Base-by-base conservation (phyloP, 768 basidiomycete species). In the Mrakia frigida region DNA sequence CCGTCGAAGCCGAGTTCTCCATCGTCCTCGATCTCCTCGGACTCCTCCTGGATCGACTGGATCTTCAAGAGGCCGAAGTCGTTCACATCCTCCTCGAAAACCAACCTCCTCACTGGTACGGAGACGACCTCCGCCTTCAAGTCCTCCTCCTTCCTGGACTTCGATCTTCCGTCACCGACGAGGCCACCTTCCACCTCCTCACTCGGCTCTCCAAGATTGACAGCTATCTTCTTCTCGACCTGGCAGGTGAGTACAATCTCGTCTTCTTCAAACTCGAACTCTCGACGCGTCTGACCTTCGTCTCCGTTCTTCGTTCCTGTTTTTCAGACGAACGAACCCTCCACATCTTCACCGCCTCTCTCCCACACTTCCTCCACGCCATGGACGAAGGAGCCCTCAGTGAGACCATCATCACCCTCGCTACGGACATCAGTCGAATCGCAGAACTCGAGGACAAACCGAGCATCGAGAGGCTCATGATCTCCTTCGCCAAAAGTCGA, bases 361-460 rank as follows among this genome's bases (percentile, higher is more conserved):
- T 98, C n/a, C 93, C 94, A 0, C 94, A 91, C 90, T 94, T 92
- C 83, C 83, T 97, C 37, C 89, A 90, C 73, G 89, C 90, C 10
- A 92, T 94, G 89, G 83, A 87, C 41, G 84, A 86, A 28, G 91
- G 91, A 67, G 83, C 82, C 60, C 83, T 87, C 41, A 89, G 91
- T 78, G 87, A 87, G 50, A 82, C 86, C 18, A 83, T 95, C 60
- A 87, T 88, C 74, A 87, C 86, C 31, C 91, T 95, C 81, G 91
- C 93, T 1, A 86, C 88, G 71, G 88, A 90, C 78, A 88, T 98
- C 50, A 88, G 89, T 39, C 83, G 81, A 16, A 86, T 97, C 25
- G 94, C 95, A 3, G 88, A 88, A 56, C 82, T 85, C 68, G 91
- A 93, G 79, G 89, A 89, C 37, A 87, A 89, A 39, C 87, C 88